Evolutionary conservation across 306 rosid genomes (phyloP).

Genomic region (Neltuma alba): DNA sequence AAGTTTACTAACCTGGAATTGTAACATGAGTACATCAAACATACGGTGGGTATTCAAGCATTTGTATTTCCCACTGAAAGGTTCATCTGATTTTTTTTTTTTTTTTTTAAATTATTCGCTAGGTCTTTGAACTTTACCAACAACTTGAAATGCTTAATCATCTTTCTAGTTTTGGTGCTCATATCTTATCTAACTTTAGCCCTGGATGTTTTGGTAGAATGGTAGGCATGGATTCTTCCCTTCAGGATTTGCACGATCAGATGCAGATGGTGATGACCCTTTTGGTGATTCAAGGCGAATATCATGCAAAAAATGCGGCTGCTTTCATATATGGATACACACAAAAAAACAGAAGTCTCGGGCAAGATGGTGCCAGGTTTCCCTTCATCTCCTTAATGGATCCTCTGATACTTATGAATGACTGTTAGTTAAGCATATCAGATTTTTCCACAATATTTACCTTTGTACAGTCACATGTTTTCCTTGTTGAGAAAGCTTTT

Average conservation of each 20-base stretch:
- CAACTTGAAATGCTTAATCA: constrained; percentile 4
- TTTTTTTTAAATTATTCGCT: not conserved
- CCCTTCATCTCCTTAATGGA: constrained; percentile 32
- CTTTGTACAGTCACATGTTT: constrained; percentile 20
- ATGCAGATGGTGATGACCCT: constrained; percentile 74
- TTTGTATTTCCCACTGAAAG: too few species aligned
- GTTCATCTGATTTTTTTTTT: constrained; percentile 12
- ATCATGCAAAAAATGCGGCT: constrained; percentile 86
- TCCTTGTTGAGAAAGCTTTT: constrained; percentile 8
- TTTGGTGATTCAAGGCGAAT: constrained; percentile 78
- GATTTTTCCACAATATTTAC: constrained; percentile 20
- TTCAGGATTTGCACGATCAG: constrained; percentile 67
- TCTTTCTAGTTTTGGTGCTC: constrained; percentile 14
- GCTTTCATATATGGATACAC: constrained; percentile 82
- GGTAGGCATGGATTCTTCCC: constrained; percentile 74
- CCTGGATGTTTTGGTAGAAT: constrained; percentile 59
- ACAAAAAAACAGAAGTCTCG: constrained; percentile 81
- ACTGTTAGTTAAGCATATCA: constrained; percentile 13
- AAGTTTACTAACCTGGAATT: not conserved
- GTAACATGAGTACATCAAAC: not conserved
- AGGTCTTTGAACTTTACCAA: constrained; percentile 7
- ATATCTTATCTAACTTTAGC: constrained; percentile 41
- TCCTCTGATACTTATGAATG: constrained; percentile 28
- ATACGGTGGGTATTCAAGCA: not conserved
- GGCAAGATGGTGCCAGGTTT: constrained; percentile 99